phyloP scores from a whole-genome alignment of 2,329 filamentous ascomycete species.

The Boeremia exigua region DNA sequence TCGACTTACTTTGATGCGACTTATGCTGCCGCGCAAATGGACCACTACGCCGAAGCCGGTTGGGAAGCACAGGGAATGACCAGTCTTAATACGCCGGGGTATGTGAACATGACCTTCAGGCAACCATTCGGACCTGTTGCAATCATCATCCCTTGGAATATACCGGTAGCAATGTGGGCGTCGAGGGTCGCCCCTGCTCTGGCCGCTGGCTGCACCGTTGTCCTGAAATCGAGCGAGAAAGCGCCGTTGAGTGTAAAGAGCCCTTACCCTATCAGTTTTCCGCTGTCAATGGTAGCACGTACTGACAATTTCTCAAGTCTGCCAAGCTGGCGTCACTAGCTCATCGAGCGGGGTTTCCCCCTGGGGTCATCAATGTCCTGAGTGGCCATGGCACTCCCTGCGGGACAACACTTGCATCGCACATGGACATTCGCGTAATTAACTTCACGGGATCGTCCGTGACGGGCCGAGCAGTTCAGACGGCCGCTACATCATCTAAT shows the following conservation, averaged over 20 bases:
- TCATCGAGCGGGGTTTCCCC: slow-evolving; percentile 79
- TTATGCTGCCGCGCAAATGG: slow-evolving; percentile 79
- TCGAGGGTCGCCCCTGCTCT: slow-evolving; percentile 39
- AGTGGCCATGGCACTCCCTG: slow-evolving; percentile 80
- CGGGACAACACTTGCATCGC: slow-evolving; percentile 77
- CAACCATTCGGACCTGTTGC: slow-evolving; percentile 82
- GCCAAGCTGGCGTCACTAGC: slow-evolving; percentile 82
- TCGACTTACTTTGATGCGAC: slow-evolving; percentile 75
- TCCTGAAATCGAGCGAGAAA: slow-evolving; percentile 40
- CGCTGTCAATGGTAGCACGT: slow-evolving; percentile 47
- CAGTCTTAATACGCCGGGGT: slow-evolving; percentile 55
- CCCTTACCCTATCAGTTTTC: neutral
- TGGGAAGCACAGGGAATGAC: slow-evolving; percentile 83
- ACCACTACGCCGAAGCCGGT: slow-evolving; percentile 74
- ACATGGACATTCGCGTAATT: slow-evolving; percentile 81
- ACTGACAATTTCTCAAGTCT: slow-evolving; percentile 69
- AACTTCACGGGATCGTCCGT: slow-evolving; percentile 85
- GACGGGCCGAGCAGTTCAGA: slow-evolving; percentile 83
- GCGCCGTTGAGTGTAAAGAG: slow-evolving; percentile 72
- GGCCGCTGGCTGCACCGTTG: slow-evolving; percentile 44
- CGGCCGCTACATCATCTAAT: slow-evolving; percentile 73
- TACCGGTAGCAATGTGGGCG: slow-evolving; percentile 36
- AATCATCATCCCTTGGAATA: slow-evolving; percentile 73
- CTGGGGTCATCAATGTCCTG: slow-evolving; percentile 80
- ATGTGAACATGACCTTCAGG: slow-evolving; percentile 71